Conservation (phyloP, 345 rosid species). For the Raphanus sativus region DNA sequence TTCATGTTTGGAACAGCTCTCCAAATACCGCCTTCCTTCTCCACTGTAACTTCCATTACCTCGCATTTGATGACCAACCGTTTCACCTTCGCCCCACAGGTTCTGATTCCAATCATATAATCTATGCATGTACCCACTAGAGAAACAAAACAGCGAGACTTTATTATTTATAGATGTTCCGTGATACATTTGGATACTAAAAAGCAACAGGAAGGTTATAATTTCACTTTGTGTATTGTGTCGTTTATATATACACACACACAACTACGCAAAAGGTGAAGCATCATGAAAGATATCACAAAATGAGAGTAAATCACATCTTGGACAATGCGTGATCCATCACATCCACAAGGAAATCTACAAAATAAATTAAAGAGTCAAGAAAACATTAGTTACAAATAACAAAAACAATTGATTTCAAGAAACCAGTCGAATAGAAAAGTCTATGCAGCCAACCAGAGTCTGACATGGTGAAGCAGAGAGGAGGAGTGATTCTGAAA, state of each 20-base stretch:
- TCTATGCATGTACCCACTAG: background rate
- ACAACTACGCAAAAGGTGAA: background rate
- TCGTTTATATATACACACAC: slow-evolving; percentile 4
- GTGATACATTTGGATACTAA: background rate
- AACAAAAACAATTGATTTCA: background rate
- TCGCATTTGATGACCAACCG: background rate
- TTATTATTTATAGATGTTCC: background rate
- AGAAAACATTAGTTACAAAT: background rate
- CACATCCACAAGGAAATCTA: slow-evolving; percentile 1
- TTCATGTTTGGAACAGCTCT: background rate
- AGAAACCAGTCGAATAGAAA: background rate
- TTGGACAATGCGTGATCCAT: slow-evolving; percentile 70
- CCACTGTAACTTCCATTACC: background rate
- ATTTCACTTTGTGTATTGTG: background rate
- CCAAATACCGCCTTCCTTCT: background rate
- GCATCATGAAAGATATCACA: background rate
- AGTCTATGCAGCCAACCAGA: slow-evolving; percentile 53
- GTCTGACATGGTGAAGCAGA: slow-evolving; percentile 78
- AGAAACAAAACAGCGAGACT: background rate
- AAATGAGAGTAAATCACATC: slow-evolving; percentile 47
- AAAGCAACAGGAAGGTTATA: background rate
- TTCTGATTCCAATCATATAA: background rate
- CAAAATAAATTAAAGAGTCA: background rate
- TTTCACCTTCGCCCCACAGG: background rate
- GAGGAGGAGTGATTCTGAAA: slow-evolving; percentile 87